Percentiles rank a stretch among this genome's conserved stretches.
Conservation (phyloP, 2,329 filamentous ascomycete genomes). For the Hymenoscyphus salicellus region DNA sequence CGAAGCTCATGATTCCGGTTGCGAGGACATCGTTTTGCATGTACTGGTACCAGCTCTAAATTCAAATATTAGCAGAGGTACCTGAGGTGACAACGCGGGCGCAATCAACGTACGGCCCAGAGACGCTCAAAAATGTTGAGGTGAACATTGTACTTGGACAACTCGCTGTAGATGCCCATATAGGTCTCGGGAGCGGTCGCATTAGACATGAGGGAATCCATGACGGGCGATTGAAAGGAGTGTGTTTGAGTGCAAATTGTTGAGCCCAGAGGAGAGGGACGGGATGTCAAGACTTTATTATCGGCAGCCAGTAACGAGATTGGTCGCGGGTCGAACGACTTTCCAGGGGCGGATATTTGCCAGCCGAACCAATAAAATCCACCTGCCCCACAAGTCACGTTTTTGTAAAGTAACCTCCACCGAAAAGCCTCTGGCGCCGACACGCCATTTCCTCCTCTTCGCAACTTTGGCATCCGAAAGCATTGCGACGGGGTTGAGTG, state of each 20-base stretch:
- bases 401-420: no score
- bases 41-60: conserved; percentile 84
- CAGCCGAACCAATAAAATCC: not conserved
- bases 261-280: not conserved
- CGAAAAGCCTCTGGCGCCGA: no score
- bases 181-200: conserved; percentile 41
- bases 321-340: not conserved
- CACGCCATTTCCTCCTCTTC: not conserved
- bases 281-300: not conserved
- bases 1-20: conserved; percentile 95
- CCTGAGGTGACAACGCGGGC: conserved; percentile 12
- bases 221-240: conserved; percentile 14
- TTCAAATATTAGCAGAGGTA: conserved; percentile 22
- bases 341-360: not conserved
- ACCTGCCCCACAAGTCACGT: not conserved
- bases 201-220: conserved; percentile 29
- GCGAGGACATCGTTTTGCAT: conserved; percentile 97
- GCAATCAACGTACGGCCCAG: conserved; percentile 67
- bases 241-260: conserved; percentile 3
- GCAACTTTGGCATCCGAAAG: no score
- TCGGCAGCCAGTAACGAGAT: not conserved
- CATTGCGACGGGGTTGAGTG: no score
- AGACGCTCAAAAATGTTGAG: conserved; percentile 84
- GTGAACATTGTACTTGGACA: conserved; percentile 68
- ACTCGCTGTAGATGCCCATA: conserved; percentile 58